These are phyloP conservation scores for Tulasnella sp. DNA, from an alignment of 768 basidiomycete genomes.

Conservation along the genomic window DNA sequence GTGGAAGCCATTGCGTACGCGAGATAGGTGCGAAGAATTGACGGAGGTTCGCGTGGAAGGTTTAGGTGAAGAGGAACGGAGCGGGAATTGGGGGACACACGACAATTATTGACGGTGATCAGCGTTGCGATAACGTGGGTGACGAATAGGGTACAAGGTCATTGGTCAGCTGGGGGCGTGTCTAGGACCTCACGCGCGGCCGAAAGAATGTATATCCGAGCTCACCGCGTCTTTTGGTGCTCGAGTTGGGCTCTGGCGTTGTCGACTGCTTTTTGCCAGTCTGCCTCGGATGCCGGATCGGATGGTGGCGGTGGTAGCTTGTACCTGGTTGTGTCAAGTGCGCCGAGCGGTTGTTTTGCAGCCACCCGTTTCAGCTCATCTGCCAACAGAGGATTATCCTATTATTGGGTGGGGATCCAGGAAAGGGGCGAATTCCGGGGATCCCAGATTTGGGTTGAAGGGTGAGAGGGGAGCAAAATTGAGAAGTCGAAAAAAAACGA, in stretches of 20 bases:
- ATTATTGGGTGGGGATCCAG: constrained; percentile 12
- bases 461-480: constrained; percentile 29
- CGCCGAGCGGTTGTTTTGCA: constrained; percentile 56
- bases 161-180: constrained; percentile 8
- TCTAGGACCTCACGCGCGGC: neutral
- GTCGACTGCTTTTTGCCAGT: constrained; percentile 68
- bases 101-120: constrained; percentile 13
- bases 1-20: constrained; percentile 25
- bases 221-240: constrained; percentile 76
- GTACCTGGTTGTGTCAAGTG: constrained; percentile 69
- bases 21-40: constrained; percentile 17
- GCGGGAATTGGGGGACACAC: constrained; percentile 1
- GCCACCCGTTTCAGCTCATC: constrained; percentile 74
- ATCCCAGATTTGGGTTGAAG: constrained; percentile 11
- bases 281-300: constrained; percentile 56
- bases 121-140: neutral
- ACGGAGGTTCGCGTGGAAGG: constrained; percentile 14
- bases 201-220: neutral
- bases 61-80: constrained; percentile 2
- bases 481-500: constrained; percentile 30
- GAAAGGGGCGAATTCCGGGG: constrained; percentile 4
- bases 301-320: constrained; percentile 65
- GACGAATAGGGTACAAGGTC: neutral
- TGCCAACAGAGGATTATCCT: constrained; percentile 67
- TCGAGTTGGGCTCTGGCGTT: constrained; percentile 81